Percentiles rank a stretch among this genome's conserved stretches.
phyloP scores from a whole-genome alignment of 176 grass and related monocot genomes.

The Carex kokanica region DNA sequence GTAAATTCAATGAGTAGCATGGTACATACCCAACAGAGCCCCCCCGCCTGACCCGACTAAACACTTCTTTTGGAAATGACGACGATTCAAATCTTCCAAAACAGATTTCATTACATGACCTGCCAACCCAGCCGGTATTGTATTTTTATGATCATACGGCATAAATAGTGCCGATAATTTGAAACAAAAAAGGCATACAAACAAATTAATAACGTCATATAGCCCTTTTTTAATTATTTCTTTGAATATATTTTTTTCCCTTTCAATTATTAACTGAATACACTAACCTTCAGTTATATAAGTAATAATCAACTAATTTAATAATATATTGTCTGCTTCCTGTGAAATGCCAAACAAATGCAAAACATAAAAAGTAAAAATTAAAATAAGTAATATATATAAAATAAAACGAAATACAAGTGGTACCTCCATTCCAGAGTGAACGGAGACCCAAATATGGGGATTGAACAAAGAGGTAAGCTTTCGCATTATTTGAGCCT shows the following conservation, averaged over 20 bases:
- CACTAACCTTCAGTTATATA: not conserved
- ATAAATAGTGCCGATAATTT: constrained; percentile 74
- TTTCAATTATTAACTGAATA: not conserved
- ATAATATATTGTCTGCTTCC: not conserved
- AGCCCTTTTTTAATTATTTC: not conserved
- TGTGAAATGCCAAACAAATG: not conserved
- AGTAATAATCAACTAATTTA: not conserved
- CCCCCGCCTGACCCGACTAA: constrained; percentile 88
- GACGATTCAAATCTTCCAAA: constrained; percentile 73
- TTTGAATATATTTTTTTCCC: not conserved
- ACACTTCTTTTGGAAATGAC: constrained; percentile 84
- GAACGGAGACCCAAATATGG: constrained; percentile 96
- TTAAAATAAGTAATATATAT: constrained; percentile 7
- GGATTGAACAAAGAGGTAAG: constrained; percentile 83
- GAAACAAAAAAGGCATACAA: constrained; percentile 8
- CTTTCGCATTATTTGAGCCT: constrained; percentile 85
- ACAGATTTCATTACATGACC: constrained; percentile 75
- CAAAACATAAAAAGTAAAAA: not conserved
- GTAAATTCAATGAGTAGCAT: not conserved
- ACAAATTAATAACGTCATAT: not conserved
- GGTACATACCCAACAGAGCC: constrained; percentile 81
- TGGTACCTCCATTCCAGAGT: constrained; percentile 96
- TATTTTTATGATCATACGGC: constrained; percentile 99
- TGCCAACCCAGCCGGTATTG: constrained; percentile 56
- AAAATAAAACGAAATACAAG: constrained; percentile 1